Percentiles rank a stretch among this genome's conserved stretches.
Evolutionary conservation across 2,329 filamentous ascomycete species (phyloP).

Genomic region (Aureobasidium pullulans): DNA sequence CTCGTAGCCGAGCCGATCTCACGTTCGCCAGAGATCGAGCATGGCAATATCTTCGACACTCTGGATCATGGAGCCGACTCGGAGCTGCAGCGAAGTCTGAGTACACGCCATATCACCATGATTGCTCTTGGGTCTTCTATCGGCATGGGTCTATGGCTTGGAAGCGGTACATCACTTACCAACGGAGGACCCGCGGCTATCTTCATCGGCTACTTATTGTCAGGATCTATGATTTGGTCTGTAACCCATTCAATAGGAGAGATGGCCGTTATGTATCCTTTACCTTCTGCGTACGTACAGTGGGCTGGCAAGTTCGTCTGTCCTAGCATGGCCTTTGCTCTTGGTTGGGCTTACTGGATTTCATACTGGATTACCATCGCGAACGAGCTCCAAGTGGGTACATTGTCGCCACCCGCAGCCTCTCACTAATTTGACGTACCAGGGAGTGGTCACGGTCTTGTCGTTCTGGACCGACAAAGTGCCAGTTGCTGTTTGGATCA

Average conservation of each 20-base stretch:
- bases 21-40: neutral
- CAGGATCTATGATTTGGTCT: neutral
- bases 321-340: slow-evolving; percentile 64
- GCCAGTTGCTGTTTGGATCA: slow-evolving; percentile 12
- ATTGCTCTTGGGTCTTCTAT: no score
- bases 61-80: no score
- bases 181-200: neutral
- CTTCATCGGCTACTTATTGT: neutral
- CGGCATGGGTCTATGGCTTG: slow-evolving; percentile 1
- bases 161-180: neutral
- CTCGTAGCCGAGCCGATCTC: no score
- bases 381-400: slow-evolving; percentile 8
- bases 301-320: slow-evolving; percentile 71
- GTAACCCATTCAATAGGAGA: slow-evolving; percentile 55
- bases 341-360: slow-evolving; percentile 80
- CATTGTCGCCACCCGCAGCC: neutral
- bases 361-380: slow-evolving; percentile 51
- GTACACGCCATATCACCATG: no score
- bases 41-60: neutral
- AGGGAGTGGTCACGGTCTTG: neutral
- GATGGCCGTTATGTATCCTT: slow-evolving; percentile 71
- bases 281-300: slow-evolving; percentile 67
- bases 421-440: slow-evolving; percentile 13
- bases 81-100: no score
- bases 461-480: neutral